A percentile compares a stretch with the other conserved stretches of the same genome.
Conservation (phyloP, 768 basidiomycete genomes). For the Collybia mongolica region DNA sequence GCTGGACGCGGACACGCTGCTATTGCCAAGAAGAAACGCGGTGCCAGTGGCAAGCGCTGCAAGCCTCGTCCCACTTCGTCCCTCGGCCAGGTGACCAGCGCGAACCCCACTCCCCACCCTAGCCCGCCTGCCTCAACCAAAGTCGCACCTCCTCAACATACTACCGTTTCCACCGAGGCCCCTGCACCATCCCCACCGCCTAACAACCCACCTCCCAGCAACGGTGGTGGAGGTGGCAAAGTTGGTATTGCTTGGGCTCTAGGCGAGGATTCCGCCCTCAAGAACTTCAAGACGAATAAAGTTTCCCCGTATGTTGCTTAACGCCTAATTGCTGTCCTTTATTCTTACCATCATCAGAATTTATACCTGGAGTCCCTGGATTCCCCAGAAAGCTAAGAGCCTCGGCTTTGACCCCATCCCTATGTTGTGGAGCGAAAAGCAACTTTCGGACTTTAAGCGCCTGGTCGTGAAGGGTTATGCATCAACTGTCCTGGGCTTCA, state of each 20-base stretch:
- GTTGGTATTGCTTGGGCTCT: conserved; percentile 70
- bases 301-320: conserved; percentile 38
- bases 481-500: conserved; percentile 53
- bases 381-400: conserved; percentile 35
- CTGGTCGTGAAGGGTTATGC: conserved; percentile 52
- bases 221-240: conserved; percentile 36
- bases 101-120: conserved; percentile 12
- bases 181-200: conserved; percentile 14
- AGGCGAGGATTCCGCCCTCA: conserved; percentile 46
- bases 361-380: conserved; percentile 68
- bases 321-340: not conserved
- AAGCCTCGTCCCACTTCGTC: conserved; percentile 44
- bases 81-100: conserved; percentile 13
- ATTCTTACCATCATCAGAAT: conserved; percentile 27
- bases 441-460: conserved; percentile 45
- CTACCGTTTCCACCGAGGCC: conserved; percentile 17
- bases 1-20: conserved; percentile 40
- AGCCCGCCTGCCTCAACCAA: conserved; percentile 10
- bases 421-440: conserved; percentile 70
- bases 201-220: conserved; percentile 1
- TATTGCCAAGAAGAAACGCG: conserved; percentile 52
- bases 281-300: conserved; percentile 45
- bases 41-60: conserved; percentile 49
- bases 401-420: conserved; percentile 56
- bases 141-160: conserved; percentile 15